phyloP scores from a whole-genome alignment of 345 rosid species.

The Excoecaria agallocha region DNA sequence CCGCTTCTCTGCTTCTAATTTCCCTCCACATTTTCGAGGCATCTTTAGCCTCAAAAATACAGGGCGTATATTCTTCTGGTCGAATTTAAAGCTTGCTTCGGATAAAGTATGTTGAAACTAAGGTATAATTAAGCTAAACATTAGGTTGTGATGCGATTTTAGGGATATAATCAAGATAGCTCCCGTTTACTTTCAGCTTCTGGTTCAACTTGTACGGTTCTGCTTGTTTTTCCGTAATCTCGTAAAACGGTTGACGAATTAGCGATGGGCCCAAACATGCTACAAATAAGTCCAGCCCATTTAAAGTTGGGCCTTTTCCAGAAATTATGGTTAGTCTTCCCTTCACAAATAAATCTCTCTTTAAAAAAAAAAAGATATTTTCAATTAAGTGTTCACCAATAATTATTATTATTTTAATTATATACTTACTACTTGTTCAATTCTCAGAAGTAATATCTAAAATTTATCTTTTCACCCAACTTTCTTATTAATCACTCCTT shows the following conservation, averaged over 20 bases:
- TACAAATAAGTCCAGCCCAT: neutral
- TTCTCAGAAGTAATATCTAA: no score
- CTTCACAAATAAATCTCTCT: no score
- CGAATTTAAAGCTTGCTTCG: neutral
- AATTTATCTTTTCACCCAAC: no score
- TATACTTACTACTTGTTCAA: no score
- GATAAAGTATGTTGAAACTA: neutral
- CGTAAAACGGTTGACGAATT: neutral
- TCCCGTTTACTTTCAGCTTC: neutral
- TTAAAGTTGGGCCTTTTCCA: neutral
- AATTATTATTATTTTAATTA: no score
- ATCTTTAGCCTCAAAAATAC: slow-evolving; percentile 43
- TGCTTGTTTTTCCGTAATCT: neutral
- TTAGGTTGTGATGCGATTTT: neutral
- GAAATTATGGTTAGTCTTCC: no score
- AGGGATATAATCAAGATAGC: neutral
- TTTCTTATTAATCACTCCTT: no score
- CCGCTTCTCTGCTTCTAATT: slow-evolving; percentile 80
- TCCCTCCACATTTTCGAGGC: slow-evolving; percentile 88
- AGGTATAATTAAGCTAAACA: neutral
- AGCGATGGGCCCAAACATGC: neutral
- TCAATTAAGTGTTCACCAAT: no score
- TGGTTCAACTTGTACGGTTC: neutral
- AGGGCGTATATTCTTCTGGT: neutral
- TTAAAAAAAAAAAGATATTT: no score